A percentile compares a stretch with the other conserved stretches of the same genome.
phyloP scores from a whole-genome alignment of 2,329 filamentous ascomycete species.

The Neophaeococcomyces aloes region DNA sequence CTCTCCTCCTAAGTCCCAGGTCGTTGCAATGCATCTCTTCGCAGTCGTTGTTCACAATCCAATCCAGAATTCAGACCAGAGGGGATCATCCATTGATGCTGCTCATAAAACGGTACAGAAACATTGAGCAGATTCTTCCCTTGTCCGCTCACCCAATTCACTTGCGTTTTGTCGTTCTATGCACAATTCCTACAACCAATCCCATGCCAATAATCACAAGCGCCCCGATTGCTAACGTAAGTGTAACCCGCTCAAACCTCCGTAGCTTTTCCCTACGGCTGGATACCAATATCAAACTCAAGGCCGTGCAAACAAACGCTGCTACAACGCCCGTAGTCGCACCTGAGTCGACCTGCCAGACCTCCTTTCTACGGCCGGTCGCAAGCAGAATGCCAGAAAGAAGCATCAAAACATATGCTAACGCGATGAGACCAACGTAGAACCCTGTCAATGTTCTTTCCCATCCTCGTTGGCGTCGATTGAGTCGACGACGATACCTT shows the following conservation, averaged over 20 bases:
- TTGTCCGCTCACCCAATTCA: too few relatives aligned
- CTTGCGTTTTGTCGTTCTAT: not conserved
- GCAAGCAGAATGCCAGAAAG: constrained; percentile 56
- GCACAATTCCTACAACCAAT: constrained; percentile 5
- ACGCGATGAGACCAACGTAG: constrained; percentile 45
- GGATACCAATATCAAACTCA: constrained; percentile 13
- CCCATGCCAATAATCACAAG: constrained; percentile 1
- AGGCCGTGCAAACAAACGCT: constrained; percentile 29
- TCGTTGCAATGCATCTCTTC: too few relatives aligned
- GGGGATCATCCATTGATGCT: too few relatives aligned
- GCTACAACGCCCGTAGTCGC: constrained; percentile 59
- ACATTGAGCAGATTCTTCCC: too few relatives aligned
- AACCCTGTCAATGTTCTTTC: constrained; percentile 48
- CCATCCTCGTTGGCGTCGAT: constrained; percentile 33
- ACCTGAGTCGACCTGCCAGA: constrained; percentile 62
- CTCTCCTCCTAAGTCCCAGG: too few relatives aligned
- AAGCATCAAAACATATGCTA: constrained; percentile 52
- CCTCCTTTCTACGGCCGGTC: constrained; percentile 57
- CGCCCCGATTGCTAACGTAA: not conserved
- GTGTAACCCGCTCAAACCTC: constrained; percentile 1
- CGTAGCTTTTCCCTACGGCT: constrained; percentile 9
- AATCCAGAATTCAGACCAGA: too few relatives aligned
- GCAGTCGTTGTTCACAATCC: too few relatives aligned
- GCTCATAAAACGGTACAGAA: too few relatives aligned
- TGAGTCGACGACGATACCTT: constrained; percentile 9